Evolutionary conservation across 2,329 filamentous ascomycete genomes (phyloP), one percentile per base, ranked within the genome.

Genomic region (Stachybotrys elegans): DNA sequence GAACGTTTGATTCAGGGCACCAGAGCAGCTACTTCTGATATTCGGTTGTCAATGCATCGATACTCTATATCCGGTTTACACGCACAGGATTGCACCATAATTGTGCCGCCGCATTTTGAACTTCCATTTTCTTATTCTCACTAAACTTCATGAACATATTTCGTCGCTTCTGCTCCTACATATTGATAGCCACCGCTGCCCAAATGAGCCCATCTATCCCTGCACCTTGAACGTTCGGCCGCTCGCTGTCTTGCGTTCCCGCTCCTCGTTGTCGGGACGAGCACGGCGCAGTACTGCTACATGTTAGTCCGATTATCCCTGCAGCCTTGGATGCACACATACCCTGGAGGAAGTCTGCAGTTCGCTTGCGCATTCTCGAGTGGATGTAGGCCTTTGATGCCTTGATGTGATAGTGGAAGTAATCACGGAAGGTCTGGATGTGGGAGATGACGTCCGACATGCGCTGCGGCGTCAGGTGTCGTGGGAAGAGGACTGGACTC

Each of bases 321-420:
- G 4, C 16, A 0, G 29, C 2, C 2, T 4, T 13, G 9, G 12
- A 17, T 6, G n/a, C n/a, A n/a, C 11, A 56, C 76, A 63, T 73
- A 92, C 89, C 88, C 79, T 98, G 94, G 46, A 98, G 81, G 74
- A 98, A 98, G 67, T 98, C 94, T 40, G 93, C 93, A 9, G 94
- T 98, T 66, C 93, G 83, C 74, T 92, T 88, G 63, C 93, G 84
- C 93, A 98, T 98, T 60, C 94, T 83, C 25, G 91, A 94, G 76
- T 98, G 93, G 53, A 98, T 98, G 62, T 96, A 98, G 43, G 94
- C 93, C 76, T 98, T 98, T 50, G 91, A 96, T 22, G 93, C 94
- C 72, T 98, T 98, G 71, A 98, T 98, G 69, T 98, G 93, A 68
- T 99, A 99, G 69, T 99, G 93, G 77, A 99, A 98, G 70, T 98